Conservation (phyloP, 164 flowering plant species). For the Vitis rupestris region DNA sequence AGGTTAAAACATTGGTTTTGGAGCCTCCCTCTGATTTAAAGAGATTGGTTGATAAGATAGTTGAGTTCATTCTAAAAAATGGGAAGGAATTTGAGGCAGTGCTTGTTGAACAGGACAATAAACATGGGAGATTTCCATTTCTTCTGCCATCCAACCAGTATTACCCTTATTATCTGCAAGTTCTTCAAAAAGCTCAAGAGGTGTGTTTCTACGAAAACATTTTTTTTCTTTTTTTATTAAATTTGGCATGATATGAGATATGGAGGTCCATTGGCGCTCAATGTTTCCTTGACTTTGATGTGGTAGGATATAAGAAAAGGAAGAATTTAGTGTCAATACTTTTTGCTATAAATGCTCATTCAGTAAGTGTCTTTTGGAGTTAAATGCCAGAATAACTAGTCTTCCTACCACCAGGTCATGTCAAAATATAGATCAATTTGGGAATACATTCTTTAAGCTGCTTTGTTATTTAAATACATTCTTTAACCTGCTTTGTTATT, state of each 20-base stretch:
- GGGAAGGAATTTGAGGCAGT: conserved; percentile 85
- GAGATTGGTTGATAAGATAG: conserved; percentile 66
- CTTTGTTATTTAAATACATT: no score
- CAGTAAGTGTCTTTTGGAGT: no score
- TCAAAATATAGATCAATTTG: no score
- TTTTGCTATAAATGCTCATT: no score
- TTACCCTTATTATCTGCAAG: conserved; percentile 70
- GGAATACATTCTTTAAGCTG: no score
- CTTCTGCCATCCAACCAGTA: conserved; percentile 68
- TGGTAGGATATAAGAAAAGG: not conserved
- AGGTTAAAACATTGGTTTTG: conserved; percentile 44
- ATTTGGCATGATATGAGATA: no score
- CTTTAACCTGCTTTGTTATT: no score
- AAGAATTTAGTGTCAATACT: not conserved
- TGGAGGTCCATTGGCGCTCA: not conserved
- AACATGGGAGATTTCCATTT: conserved; percentile 77
- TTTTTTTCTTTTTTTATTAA: no score
- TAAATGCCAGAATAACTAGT: no score
- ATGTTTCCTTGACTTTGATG: not conserved
- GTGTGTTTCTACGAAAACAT: conserved; percentile 27
- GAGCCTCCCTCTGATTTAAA: conserved; percentile 85
- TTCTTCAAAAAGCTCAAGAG: conserved; percentile 69
- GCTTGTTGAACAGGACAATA: conserved; percentile 69
- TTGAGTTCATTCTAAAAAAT: conserved; percentile 72
- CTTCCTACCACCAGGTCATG: no score